Evolutionary conservation across 116 monocot genomes (phyloP).

Genomic region (Trichopus zeylanicus): DNA sequence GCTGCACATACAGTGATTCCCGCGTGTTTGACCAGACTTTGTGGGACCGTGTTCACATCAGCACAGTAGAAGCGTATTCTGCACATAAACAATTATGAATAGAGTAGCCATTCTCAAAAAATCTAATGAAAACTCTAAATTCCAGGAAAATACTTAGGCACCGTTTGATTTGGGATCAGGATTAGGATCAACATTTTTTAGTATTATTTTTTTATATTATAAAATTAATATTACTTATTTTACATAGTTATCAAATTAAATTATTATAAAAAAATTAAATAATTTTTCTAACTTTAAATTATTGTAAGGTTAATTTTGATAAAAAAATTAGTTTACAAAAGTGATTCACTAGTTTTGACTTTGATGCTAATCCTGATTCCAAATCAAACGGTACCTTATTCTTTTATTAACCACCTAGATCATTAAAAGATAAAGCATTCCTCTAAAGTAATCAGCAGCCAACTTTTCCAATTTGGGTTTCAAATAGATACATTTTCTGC

Average conservation of each 20-base stretch:
- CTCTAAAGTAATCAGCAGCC: slow-evolving; percentile 63
- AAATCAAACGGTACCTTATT: too few relatives aligned
- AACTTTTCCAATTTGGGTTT: slow-evolving; percentile 97
- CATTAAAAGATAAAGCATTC: neutral
- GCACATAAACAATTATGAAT: slow-evolving; percentile 17
- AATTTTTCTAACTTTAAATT: too few relatives aligned
- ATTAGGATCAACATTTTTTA: too few relatives aligned
- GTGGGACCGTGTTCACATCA: slow-evolving; percentile 84
- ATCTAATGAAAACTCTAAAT: neutral
- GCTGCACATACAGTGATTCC: slow-evolving; percentile 60
- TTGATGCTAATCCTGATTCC: too few relatives aligned
- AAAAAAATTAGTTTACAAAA: too few relatives aligned
- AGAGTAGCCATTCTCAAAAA: neutral
- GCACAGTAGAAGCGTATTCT: slow-evolving; percentile 73
- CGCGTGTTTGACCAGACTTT: slow-evolving; percentile 75
- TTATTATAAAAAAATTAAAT: too few relatives aligned
- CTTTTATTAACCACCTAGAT: neutral
- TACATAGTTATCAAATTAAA: too few relatives aligned
- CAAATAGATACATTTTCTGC: slow-evolving; percentile 98
- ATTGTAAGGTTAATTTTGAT: too few relatives aligned
- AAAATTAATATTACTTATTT: too few relatives aligned
- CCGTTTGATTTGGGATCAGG: too few relatives aligned
- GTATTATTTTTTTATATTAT: too few relatives aligned
- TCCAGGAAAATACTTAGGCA: neutral
- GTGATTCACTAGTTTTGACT: too few relatives aligned